phyloP scores from a whole-genome alignment of 2,329 filamentous ascomycete species.

The Sclerotinia nivalis region DNA sequence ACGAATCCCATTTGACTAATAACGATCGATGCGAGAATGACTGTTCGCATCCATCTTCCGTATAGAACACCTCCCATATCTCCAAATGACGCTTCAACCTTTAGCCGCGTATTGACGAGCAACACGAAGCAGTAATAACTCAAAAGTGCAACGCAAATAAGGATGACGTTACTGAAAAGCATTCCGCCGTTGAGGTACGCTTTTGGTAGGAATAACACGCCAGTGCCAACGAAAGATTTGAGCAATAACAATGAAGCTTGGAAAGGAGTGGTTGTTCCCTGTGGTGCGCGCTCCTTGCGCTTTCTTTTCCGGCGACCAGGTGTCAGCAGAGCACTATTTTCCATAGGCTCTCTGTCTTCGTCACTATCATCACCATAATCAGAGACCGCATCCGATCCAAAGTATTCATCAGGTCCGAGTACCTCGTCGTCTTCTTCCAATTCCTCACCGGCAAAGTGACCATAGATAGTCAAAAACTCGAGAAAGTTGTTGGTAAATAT shows the following conservation, averaged over 20 bases:
- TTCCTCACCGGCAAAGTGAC: constrained; percentile 96
- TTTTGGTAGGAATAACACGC: constrained; percentile 87
- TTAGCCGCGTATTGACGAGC: constrained; percentile 81
- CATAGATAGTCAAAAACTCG: constrained; percentile 92
- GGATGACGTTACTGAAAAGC: constrained; percentile 90
- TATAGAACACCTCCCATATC: constrained; percentile 93
- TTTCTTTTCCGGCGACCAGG: constrained; percentile 72
- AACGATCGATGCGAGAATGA: constrained; percentile 90
- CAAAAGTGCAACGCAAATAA: constrained; percentile 80
- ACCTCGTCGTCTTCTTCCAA: constrained; percentile 95
- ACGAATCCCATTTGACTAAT: constrained; percentile 95
- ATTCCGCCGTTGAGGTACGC: constrained; percentile 97
- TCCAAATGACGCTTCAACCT: constrained; percentile 91
- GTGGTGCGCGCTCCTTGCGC: constrained; percentile 71
- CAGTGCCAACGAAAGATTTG: constrained; percentile 97
- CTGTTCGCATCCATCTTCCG: constrained; percentile 81
- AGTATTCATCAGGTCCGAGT: constrained; percentile 85
- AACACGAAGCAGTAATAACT: constrained; percentile 99
- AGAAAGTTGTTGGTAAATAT: constrained; percentile 91
- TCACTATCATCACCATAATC: constrained; percentile 59
- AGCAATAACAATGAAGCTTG: constrained; percentile 83
- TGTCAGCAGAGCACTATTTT: constrained; percentile 81
- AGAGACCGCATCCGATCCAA: constrained; percentile 71
- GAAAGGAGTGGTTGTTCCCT: constrained; percentile 74
- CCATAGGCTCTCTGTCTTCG: constrained; percentile 76